Base-by-base conservation (phyloP, 306 rosid species). In the Arachis hypogaea region DNA sequence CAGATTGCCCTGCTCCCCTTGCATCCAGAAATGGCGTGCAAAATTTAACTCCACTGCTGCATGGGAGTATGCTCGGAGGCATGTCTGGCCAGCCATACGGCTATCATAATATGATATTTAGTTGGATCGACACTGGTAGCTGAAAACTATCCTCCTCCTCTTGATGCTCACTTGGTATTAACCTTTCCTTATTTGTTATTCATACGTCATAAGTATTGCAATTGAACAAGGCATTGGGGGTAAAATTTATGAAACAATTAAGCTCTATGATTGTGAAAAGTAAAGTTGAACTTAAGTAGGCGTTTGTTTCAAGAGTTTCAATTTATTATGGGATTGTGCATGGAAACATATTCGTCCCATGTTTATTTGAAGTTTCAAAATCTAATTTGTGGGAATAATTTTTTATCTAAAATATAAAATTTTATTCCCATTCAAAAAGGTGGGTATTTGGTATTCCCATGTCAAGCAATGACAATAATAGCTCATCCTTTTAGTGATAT, bases 61-160 rank as follows among this genome's bases (percentile, higher is more conserved):
- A 11, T 92, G 97, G 97, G 92, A 88, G 75, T 92, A 80, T 77
- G 96, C 96, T 44, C 83, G 87, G 80, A 88, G 86, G 86, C 84
- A 92, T 92, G 97, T 83, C 92, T 12, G 96, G 97, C 77, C 89
- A 89, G 88, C 97, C 97, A 59, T 92, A 92, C 78, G 97, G 97
- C 63, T 92, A 92, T 83, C 96, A 92, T 71, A 92, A 92, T 79
- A 92, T 92, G 97, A 92, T 92, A 71, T 92, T 92, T 73, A 92
- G 97, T 81, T 92, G 97, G 97, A 92, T 92, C 77, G 97, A 92
- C 82, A 92, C 97, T 3, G 80, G 80, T 92, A 74, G 79, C 92
- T 6, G 97, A 92, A 72, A 92, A 92, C 86, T 92, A 85, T 83
- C 97, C 97, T 61, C 97, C 97, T 59, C 97, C 97, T 92, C 97